Evolutionary conservation across 768 basidiomycete genomes (phyloP).

Genomic region (Hirschioporus abietinus): DNA sequence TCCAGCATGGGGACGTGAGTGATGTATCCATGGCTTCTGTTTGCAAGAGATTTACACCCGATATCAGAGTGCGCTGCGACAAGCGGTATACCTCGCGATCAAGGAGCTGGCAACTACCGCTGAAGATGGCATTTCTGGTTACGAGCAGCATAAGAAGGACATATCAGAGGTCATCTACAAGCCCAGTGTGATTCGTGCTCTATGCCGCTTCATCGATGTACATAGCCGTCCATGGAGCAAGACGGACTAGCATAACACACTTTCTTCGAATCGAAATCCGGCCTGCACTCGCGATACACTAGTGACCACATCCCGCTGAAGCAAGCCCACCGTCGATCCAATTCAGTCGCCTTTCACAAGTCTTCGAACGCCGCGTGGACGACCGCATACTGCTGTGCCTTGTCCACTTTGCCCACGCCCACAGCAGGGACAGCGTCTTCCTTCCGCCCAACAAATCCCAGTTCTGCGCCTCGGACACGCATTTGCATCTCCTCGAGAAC

Average conservation of each 20-base stretch:
- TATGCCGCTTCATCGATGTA: conserved; percentile 96
- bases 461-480: conserved; percentile 12
- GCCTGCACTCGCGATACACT: no score
- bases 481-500: conserved; percentile 41
- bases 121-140: conserved; percentile 99
- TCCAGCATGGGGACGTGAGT: conserved; percentile 98
- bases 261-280: conserved; percentile 94
- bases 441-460: conserved; percentile 61
- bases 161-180: conserved; percentile 99
- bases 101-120: conserved; percentile 95
- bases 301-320: not conserved
- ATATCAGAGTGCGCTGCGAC: conserved; percentile 84
- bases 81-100: conserved; percentile 98
- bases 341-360: conserved; percentile 36
- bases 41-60: conserved; percentile 7
- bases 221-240: conserved; percentile 97
- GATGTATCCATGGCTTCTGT: not conserved
- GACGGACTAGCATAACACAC: conserved; percentile 94
- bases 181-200: conserved; percentile 93
- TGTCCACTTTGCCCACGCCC: conserved; percentile 67
- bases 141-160: conserved; percentile 99
- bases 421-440: conserved; percentile 75
- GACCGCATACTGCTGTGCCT: conserved; percentile 56
- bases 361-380: conserved; percentile 53
- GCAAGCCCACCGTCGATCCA: conserved; percentile 17